Conservation (phyloP, 768 basidiomycete species). For the Panaeolus papilionaceus region DNA sequence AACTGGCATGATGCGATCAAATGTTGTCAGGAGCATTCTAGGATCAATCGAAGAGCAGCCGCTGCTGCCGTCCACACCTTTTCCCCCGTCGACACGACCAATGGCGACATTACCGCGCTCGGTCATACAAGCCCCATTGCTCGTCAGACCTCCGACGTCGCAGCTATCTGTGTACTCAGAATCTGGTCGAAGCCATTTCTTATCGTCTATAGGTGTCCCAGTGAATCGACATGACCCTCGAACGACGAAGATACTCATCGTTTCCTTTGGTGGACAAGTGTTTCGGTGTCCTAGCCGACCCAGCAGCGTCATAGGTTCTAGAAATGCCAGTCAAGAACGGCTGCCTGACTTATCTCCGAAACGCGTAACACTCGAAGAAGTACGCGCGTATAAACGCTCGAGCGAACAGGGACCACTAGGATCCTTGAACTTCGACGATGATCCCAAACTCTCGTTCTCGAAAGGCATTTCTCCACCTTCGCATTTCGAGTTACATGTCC, state of each 20-base stretch:
- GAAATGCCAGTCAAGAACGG: constrained; percentile 32
- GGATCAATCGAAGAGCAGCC: constrained; percentile 33
- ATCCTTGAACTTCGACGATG: neutral
- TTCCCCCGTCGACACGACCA: constrained; percentile 32
- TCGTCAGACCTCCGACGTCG: constrained; percentile 63
- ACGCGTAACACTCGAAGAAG: neutral
- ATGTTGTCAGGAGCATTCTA: constrained; percentile 51
- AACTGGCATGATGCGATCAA: constrained; percentile 49
- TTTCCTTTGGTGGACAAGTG: constrained; percentile 83
- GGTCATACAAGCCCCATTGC: constrained; percentile 63
- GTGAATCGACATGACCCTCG: constrained; percentile 48
- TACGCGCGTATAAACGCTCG: neutral
- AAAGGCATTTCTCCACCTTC: neutral
- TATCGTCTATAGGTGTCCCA: constrained; percentile 62
- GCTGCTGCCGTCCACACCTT: constrained; percentile 52
- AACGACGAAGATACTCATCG: constrained; percentile 67
- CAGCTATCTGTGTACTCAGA: constrained; percentile 52
- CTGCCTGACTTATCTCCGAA: constrained; percentile 17
- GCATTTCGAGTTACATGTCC: neutral
- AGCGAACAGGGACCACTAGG: neutral
- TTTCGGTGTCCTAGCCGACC: constrained; percentile 60
- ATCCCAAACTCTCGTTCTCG: neutral
- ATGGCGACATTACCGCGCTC: constrained; percentile 36
- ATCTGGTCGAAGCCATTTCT: constrained; percentile 62
- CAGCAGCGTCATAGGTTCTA: constrained; percentile 42